Evolutionary conservation across 2,329 filamentous ascomycete species (phyloP).

Genomic region (Akanthomyces uredinophilus): DNA sequence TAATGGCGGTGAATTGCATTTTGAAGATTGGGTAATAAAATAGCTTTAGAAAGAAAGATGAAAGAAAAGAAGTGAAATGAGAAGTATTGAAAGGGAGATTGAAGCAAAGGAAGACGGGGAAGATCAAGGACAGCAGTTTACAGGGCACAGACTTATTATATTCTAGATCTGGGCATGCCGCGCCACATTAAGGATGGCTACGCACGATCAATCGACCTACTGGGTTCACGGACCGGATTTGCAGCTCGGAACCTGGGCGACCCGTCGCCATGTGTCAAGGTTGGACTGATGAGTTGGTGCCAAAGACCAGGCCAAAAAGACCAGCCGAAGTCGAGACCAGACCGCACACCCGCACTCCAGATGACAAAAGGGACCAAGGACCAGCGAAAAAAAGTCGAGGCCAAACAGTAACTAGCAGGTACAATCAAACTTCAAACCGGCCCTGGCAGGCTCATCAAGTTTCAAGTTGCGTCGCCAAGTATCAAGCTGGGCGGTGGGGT

Average conservation of each 20-base stretch:
- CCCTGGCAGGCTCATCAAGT: background rate
- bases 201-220: background rate
- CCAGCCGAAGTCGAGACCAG: background rate
- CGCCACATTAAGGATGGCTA: background rate
- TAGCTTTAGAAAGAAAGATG: background rate
- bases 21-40: slow-evolving; percentile 30
- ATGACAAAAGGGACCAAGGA: background rate
- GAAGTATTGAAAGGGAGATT: slow-evolving; percentile 15
- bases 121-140: background rate
- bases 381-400: background rate
- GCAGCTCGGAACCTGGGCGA: slow-evolving; percentile 8
- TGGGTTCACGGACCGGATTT: background rate
- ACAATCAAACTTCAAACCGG: background rate
- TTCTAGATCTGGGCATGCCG: background rate
- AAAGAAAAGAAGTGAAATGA: no score
- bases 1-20: slow-evolving; percentile 49
- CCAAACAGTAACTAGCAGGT: background rate
- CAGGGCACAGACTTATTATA: slow-evolving; percentile 7
- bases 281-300: background rate
- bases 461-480: background rate
- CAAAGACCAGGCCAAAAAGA: background rate
- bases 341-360: background rate
- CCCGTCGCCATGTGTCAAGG: background rate
- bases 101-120: background rate
- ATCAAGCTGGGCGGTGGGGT: background rate